phyloP scores from a whole-genome alignment of 306 rosid species.

The Vigna reflexopilosa region DNA sequence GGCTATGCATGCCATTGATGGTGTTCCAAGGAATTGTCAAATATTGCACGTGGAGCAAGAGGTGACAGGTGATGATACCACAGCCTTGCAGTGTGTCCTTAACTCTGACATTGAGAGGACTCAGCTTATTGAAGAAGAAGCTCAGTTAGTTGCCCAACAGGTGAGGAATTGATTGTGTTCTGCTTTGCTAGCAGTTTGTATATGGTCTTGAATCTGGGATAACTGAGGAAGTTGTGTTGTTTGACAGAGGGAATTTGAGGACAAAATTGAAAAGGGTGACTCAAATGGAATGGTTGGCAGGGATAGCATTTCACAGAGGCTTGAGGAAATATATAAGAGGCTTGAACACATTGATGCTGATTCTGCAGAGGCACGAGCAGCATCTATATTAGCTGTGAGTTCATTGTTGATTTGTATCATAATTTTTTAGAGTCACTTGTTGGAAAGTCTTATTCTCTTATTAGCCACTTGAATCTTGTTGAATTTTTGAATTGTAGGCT shows the following conservation, averaged over 20 bases:
- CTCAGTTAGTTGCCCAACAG: conserved; percentile 72
- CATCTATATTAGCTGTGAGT: conserved; percentile 96
- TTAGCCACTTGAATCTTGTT: conserved; percentile 20
- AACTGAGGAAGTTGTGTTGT: conserved; percentile 40
- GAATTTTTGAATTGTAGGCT: not conserved
- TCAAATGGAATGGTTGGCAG: conserved; percentile 53
- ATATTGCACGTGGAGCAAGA: conserved; percentile 98
- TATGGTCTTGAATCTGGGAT: conserved; percentile 1
- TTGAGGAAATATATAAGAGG: conserved; percentile 92
- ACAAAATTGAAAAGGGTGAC: conserved; percentile 50
- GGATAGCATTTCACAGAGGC: conserved; percentile 71
- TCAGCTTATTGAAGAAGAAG: conserved; percentile 85
- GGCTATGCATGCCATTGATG: conserved; percentile 99
- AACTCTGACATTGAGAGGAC: conserved; percentile 90
- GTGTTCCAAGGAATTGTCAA: conserved; percentile 91
- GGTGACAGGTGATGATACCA: conserved; percentile 81
- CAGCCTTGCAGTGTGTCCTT: conserved; percentile 96
- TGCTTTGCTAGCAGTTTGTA: conserved; percentile 10
- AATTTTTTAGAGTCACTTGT: conserved; percentile 22
- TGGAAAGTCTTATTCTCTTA: conserved; percentile 24
- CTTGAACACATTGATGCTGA: conserved; percentile 91
- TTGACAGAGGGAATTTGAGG: conserved; percentile 77
- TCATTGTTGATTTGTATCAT: conserved; percentile 36
- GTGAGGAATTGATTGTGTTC: conserved; percentile 43
- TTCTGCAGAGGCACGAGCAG: conserved; percentile 96